Evolutionary conservation across 495 filamentous ascomycete species (phyloP), one percentile per base, ranked within the genome.

Genomic region (Xylaria cubensis): DNA sequence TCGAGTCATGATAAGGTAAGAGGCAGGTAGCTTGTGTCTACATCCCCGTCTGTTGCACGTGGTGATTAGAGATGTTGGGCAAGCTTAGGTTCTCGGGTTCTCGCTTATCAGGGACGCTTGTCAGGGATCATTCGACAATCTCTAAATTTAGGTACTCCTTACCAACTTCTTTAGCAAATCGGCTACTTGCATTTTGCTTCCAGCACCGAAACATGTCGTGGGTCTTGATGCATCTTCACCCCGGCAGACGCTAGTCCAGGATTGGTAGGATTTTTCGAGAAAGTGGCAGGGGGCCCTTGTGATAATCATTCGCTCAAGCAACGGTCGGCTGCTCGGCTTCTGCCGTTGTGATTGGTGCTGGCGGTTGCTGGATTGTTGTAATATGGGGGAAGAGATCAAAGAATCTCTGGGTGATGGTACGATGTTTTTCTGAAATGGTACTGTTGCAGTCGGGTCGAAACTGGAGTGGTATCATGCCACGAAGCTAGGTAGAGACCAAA

Each of bases 201-300:
- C 17, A 48, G 46, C 46, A 17, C 32, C 44, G 39, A 46, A 32
- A 44, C 36, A 56, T 10, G 34, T 19, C 36, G 32, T 67, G 50
- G 65, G 65, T 56, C 34, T 50, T 48, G 13, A 6, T 44, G 41
- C 36, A 15, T 65, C 42, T 67, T 42, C 21, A 24, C 21, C 65
- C 65, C 34, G 21, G 36, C 21, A 42, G 48, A 34, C 65, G 12
- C 65, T 67, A 67, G 65, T 36, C 65, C 50, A 2, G 29, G 26
- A 8, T 34, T 19, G 65, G 65, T 67, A 34, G 13, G 65, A 67
- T 67, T 67, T 67, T 67, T 67, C 65, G 65, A 67, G 50, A 56
- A 64, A 67, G 26, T 24, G 8, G 36, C 65, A 55, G 29, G 65
- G 65, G 65, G 15, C 50, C 65, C 65, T 44, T 55, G 65, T n/a